Evolutionary conservation across 176 grass and related monocot species (phyloP).

Genomic region (Lolium rigidum): DNA sequence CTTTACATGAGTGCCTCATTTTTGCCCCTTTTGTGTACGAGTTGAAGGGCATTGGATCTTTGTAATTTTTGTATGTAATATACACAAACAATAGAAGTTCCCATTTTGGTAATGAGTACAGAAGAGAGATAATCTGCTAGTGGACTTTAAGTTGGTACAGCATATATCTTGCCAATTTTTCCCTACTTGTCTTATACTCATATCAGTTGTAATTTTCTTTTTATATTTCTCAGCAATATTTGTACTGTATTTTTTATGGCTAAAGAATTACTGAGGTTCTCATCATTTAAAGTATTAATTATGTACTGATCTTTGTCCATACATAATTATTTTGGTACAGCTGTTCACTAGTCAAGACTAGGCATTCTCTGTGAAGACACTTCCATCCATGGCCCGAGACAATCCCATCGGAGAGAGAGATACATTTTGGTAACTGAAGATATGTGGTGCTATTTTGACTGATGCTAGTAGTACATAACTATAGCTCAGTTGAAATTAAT

Average conservation of each 20-base stretch:
- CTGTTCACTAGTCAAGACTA: neutral
- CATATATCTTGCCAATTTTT: slow-evolving; percentile 11
- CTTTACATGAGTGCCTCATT: slow-evolving; percentile 28
- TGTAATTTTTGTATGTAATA: slow-evolving; percentile 1
- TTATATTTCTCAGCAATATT: slow-evolving; percentile 10
- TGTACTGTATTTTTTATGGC: neutral
- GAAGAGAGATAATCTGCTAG: neutral
- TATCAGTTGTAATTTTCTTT: neutral
- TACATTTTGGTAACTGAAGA: neutral
- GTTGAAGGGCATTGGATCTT: slow-evolving; percentile 2
- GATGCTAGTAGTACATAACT: neutral
- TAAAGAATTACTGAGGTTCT: neutral
- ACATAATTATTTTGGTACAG: neutral
- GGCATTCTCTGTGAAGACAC: neutral
- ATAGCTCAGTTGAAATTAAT: neutral
- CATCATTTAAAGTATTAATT: neutral
- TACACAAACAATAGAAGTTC: slow-evolving; percentile 9
- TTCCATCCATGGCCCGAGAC: neutral
- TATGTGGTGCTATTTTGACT: slow-evolving; percentile 4
- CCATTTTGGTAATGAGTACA: slow-evolving; percentile 27
- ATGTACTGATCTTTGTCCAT: neutral
- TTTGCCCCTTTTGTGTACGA: neutral
- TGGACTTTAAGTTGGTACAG: slow-evolving; percentile 29
- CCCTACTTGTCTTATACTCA: neutral
- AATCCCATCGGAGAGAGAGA: neutral